Evolutionary conservation across 2,329 filamentous ascomycete genomes (phyloP).

Genomic region (Didymella keratinophila): DNA sequence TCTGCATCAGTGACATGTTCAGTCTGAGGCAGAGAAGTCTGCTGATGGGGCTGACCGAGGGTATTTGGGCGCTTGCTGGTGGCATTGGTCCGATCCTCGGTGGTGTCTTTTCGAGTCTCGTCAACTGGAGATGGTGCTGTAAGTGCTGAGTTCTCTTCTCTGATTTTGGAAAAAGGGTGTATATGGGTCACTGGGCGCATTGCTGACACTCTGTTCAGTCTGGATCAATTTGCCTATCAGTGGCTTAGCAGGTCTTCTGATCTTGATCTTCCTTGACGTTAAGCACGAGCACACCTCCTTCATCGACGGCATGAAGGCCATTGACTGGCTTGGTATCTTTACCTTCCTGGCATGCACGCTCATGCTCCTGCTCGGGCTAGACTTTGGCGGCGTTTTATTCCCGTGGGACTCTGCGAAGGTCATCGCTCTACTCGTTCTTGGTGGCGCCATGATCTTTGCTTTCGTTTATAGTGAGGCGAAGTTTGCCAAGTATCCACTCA

Average conservation of each 20-base stretch:
- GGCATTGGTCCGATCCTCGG: conserved; percentile 62
- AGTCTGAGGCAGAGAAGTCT: conserved; percentile 61
- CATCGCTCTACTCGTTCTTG: conserved; percentile 63
- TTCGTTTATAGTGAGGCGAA: conserved; percentile 70
- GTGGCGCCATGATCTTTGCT: conserved; percentile 56
- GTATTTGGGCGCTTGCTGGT: conserved; percentile 64
- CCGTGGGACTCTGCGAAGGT: conserved; percentile 64
- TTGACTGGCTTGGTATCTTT: conserved; percentile 64
- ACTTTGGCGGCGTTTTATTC: conserved; percentile 62
- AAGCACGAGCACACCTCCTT: conserved; percentile 63
- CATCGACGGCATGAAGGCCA: conserved; percentile 57
- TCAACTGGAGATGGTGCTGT: conserved; percentile 62
- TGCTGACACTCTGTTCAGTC: conserved; percentile 39
- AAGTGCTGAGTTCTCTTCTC: conserved; percentile 16
- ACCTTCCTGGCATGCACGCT: conserved; percentile 61
- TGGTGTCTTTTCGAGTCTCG: conserved; percentile 57
- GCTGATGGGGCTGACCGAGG: conserved; percentile 60
- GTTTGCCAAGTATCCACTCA: conserved; percentile 71
- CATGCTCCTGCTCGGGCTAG: conserved; percentile 62
- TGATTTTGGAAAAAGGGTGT: neutral
- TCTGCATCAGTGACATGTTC: conserved; percentile 70
- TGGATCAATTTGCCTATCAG: conserved; percentile 65
- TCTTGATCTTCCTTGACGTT: conserved; percentile 63
- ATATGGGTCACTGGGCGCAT: too few species aligned
- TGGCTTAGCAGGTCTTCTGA: conserved; percentile 58